Evolutionary conservation across 768 basidiomycete genomes (phyloP), one percentile per base, ranked within the genome.

Genomic region (Tephrocybe sp.): DNA sequence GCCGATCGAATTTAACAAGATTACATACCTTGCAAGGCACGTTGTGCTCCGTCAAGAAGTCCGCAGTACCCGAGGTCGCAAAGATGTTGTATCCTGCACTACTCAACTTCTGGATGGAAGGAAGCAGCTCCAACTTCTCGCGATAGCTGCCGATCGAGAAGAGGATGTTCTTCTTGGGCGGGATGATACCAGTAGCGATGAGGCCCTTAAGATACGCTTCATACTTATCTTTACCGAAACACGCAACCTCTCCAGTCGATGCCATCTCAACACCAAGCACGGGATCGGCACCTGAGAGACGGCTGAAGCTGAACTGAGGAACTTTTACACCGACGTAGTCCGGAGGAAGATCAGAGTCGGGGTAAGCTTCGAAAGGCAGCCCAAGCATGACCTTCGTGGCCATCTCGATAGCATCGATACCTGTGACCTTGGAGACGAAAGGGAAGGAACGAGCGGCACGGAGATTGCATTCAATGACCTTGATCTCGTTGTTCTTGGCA

Each of bases 401-500:
- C 83, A 98, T 86, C 75, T 98, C 96, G 60, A 99, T 98, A 3
- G 96, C 96, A 65, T 99, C 95, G 60, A 98, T 80, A 28, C 94
- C 94, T 7, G 97, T 98, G 54, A 97, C 93, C 70, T 99, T 99
- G 7, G 94, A 97, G 21, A 99, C 96, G 76, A 99, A 99, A 36
- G 96, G 96, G 84, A 96, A 98, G 0, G 96, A 98, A 55, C 96
- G 84, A 20, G 96, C 96, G 0, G 97, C 97, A 50, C 96, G 92
- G 28, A 99, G 76, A 72, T 99, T 99, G 73, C 96, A 98, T 69
- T 99, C 96, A 68, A 99, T 99, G 62, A 99, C 96, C 79, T 99
- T 99, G 79, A 99, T 98, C 71, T 98, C 96, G 74, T 98, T 98
- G 74, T 99, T 90, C 82, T 99, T 99, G 45, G 96, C 96, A 61